phyloP scores from a whole-genome alignment of 2,329 filamentous ascomycete species.

The Trichoderma citrinoviride region DNA sequence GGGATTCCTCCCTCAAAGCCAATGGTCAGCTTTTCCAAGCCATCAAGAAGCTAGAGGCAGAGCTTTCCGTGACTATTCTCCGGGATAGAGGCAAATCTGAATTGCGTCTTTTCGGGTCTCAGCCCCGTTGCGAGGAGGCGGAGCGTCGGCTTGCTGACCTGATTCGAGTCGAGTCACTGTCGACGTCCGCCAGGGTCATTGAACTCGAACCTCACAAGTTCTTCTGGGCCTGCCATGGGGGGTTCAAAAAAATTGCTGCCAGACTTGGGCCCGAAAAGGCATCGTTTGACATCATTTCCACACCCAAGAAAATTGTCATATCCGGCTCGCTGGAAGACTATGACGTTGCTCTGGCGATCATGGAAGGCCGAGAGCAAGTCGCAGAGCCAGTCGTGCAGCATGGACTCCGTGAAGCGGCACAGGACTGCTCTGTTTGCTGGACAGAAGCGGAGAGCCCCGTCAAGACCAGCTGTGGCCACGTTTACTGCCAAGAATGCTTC shows the following conservation, averaged over 20 bases:
- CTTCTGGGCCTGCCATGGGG: conserved; percentile 34
- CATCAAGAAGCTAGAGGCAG: background rate
- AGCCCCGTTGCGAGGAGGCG: background rate
- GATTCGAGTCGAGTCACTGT: background rate
- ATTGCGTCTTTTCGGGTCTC: conserved; percentile 2
- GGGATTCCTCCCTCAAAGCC: background rate
- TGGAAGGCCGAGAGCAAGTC: background rate
- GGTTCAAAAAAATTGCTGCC: conserved; percentile 31
- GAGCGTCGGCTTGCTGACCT: conserved; percentile 5
- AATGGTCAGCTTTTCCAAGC: background rate
- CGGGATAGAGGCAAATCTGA: background rate
- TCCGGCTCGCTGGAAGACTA: conserved; percentile 26
- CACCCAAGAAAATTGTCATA: conserved; percentile 33
- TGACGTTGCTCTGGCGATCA: conserved; percentile 6
- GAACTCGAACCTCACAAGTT: conserved; percentile 30
- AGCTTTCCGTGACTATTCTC: background rate
- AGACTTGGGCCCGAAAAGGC: conserved; percentile 32
- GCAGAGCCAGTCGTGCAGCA: background rate
- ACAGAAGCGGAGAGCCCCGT: conserved; percentile 37
- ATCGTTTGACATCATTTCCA: conserved; percentile 34
- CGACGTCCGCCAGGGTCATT: conserved; percentile 24
- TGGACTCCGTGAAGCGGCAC: conserved; percentile 37
- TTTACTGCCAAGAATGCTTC: conserved; percentile 45
- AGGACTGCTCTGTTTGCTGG: conserved; percentile 37
- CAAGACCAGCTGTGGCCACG: conserved; percentile 38